A percentile compares a stretch with the other conserved stretches of the same genome.
phyloP scores from a whole-genome alignment of 345 rosid species.

The Sisymbrium altissimum region DNA sequence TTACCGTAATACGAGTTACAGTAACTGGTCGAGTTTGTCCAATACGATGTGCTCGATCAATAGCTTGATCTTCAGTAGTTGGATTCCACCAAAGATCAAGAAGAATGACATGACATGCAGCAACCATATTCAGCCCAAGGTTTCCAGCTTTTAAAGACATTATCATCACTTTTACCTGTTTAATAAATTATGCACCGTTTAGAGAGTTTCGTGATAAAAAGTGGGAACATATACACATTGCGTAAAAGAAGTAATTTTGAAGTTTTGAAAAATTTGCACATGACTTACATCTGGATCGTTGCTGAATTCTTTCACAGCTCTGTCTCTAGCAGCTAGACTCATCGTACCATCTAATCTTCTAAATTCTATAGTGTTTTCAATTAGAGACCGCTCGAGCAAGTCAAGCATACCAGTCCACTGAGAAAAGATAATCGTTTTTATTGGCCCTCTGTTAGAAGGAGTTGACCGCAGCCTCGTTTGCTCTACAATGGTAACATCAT shows the following conservation, averaged over 20 bases:
- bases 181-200: neutral
- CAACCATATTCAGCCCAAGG: constrained; percentile 95
- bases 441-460: constrained; percentile 40
- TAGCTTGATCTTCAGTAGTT: constrained; percentile 45
- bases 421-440: constrained; percentile 81
- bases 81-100: constrained; percentile 99
- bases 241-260: neutral
- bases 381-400: constrained; percentile 61
- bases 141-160: constrained; percentile 98
- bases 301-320: constrained; percentile 83
- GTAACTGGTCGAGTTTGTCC: constrained; percentile 97
- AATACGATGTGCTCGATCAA: constrained; percentile 94
- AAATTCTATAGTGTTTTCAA: constrained; percentile 44
- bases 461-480: constrained; percentile 37
- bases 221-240: neutral
- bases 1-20: constrained; percentile 81
- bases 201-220: constrained; percentile 9
- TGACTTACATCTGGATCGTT: constrained; percentile 61
- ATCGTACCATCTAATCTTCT: constrained; percentile 95
- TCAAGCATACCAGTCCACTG: constrained; percentile 97
- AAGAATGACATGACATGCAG: constrained; percentile 93
- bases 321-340: constrained; percentile 72
- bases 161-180: constrained; percentile 81
- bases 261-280: neutral
- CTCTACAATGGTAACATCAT: constrained; percentile 38